phyloP scores from a whole-genome alignment of 2,329 filamentous ascomycete species.

The Stachybotrys echinatus region DNA sequence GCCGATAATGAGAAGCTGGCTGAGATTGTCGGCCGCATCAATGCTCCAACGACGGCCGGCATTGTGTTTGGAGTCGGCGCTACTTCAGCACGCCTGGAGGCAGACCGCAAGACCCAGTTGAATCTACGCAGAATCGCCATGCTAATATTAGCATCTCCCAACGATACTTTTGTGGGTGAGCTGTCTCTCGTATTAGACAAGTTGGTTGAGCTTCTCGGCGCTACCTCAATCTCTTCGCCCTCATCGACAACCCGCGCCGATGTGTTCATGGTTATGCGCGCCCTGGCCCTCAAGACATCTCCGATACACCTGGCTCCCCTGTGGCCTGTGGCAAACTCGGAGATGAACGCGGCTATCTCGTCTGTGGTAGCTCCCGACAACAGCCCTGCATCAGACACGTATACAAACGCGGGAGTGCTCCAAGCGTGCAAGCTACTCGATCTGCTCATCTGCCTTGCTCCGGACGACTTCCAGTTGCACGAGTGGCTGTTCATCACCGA shows the following conservation, averaged over 20 bases:
- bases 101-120: slow-evolving; percentile 86
- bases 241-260: slow-evolving; percentile 87
- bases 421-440: slow-evolving; percentile 95
- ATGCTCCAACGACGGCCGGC: slow-evolving; percentile 82
- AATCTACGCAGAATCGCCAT: slow-evolving; percentile 79
- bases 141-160: slow-evolving; percentile 68
- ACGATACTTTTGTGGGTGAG: slow-evolving; percentile 76
- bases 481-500: slow-evolving; percentile 98
- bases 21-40: slow-evolving; percentile 74
- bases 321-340: slow-evolving; percentile 86
- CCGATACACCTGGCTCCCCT: slow-evolving; percentile 74
- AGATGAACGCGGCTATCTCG: slow-evolving; percentile 74
- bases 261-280: slow-evolving; percentile 81
- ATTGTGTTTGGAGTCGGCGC: slow-evolving; percentile 99
- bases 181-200: slow-evolving; percentile 72
- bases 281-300: slow-evolving; percentile 73
- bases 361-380: slow-evolving; percentile 66
- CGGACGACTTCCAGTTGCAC: slow-evolving; percentile 96
- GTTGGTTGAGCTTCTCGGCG: slow-evolving; percentile 77
- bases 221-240: slow-evolving; percentile 83
- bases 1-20: slow-evolving; percentile 83
- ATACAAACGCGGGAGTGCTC: slow-evolving; percentile 70
- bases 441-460: slow-evolving; percentile 75
- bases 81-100: slow-evolving; percentile 87
- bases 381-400: slow-evolving; percentile 61